These are phyloP conservation scores for Nidularia pulvinata DNA, from an alignment of 768 basidiomycete species.

Conservation along the genomic window DNA sequence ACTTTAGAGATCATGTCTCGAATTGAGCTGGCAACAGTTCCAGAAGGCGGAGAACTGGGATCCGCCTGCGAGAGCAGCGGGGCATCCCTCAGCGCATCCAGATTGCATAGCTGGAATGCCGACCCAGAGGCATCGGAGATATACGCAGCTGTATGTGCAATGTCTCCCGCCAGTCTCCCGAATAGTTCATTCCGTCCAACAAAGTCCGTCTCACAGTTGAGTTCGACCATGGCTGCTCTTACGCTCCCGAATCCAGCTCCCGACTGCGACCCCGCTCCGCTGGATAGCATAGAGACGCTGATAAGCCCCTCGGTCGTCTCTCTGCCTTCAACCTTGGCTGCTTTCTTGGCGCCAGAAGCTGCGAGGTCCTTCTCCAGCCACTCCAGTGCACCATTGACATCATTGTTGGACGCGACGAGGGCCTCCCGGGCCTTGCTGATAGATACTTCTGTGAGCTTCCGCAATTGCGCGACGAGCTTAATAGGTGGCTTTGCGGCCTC, in stretches of 20 bases:
- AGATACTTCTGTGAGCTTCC: slow-evolving; percentile 80
- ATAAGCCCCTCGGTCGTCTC: slow-evolving; percentile 79
- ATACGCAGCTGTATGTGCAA: slow-evolving; percentile 84
- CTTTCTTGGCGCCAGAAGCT: slow-evolving; percentile 73
- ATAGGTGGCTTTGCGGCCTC: slow-evolving; percentile 55
- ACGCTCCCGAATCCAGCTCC: slow-evolving; percentile 41
- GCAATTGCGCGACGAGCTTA: slow-evolving; percentile 82
- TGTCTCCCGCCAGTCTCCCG: slow-evolving; percentile 68
- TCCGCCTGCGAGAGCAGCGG: slow-evolving; percentile 56
- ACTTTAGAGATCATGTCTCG: slow-evolving; percentile 72
- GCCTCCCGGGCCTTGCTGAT: slow-evolving; percentile 90
- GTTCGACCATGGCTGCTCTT: slow-evolving; percentile 86
- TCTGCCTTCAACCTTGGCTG: slow-evolving; percentile 81
- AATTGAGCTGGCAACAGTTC: slow-evolving; percentile 63
- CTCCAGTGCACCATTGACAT: slow-evolving; percentile 69
- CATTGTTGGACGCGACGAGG: slow-evolving; percentile 70
- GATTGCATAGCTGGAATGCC: slow-evolving; percentile 46
- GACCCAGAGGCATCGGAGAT: slow-evolving; percentile 42
- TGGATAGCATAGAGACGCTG: slow-evolving; percentile 71
- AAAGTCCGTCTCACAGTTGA: slow-evolving; percentile 98
- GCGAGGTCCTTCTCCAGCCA: slow-evolving; percentile 83
- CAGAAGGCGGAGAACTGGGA: slow-evolving; percentile 28
- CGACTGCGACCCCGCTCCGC: slow-evolving; percentile 42
- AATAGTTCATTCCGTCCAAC: slow-evolving; percentile 89
- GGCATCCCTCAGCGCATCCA: slow-evolving; percentile 54